Evolutionary conservation across 2,329 filamentous ascomycete genomes (phyloP), one percentile per base, ranked within the genome.

Genomic region (Fonsecaea nubica): DNA sequence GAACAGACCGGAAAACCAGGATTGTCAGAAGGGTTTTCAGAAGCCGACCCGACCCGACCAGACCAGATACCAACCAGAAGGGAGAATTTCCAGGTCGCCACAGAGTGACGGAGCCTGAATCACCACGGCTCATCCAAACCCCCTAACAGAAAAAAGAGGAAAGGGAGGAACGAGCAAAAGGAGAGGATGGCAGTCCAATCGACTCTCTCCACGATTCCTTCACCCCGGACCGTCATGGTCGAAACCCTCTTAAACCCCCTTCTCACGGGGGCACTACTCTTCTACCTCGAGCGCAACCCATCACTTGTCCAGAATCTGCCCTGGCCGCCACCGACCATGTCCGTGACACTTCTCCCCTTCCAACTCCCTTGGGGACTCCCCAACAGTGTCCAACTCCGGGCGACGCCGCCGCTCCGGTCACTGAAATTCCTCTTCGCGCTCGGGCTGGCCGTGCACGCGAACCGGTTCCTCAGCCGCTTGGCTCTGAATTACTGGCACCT

Each of bases 361-460:
- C 55, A 50, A 6, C 61, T 66, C 8, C 66, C 66, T 1, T 66
- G 59, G 12, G 52, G 52, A 1, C 48, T 62, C 10, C 63, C 42
- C 52, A 65, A 64, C 54, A 52, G 45, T 33, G 45, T 69, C 32
- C 54, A 42, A 4, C 45, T 67, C 5, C 36, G 40, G 2, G 53
- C 62, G 12, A 54, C 62, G 6, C 65, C 68, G 13, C 64, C 64
- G 7, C 55, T 72, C 48, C 69, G 48, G 48, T 50, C 61, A 5
- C 64, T 73, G 38, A 85, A 84, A 73, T 76, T 78, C 4, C 78
- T 89, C 32, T 79, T 88, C 64, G 81, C 80, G 25, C 74, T 89
- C 32, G 85, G 86, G 2, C 67, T 89, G 21, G 71, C 82, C 8
- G 78, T 81, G 35, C 79, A 79, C 62, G 70, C 85, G 15, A 87